Percentiles rank a stretch among this genome's conserved stretches.
These are phyloP conservation scores for Nematodospora anomalae DNA, from an alignment of 1,139 yeast species.

Conservation along the genomic window DNA sequence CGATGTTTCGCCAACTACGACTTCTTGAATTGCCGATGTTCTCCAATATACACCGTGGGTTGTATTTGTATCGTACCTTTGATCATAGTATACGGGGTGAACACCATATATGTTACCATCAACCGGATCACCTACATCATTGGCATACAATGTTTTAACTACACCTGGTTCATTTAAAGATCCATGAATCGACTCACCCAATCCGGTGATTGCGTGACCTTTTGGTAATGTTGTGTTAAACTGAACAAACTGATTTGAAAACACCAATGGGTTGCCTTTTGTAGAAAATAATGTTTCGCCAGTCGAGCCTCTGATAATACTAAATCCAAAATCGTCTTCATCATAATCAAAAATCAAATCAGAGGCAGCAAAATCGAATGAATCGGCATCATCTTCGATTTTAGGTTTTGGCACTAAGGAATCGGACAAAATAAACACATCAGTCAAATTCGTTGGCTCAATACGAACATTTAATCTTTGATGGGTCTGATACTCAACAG, in stretches of 20 bases:
- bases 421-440: conserved; percentile 27
- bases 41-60: conserved; percentile 27
- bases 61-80: conserved; percentile 20
- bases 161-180: conserved; percentile 26
- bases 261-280: conserved; percentile 29
- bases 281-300: conserved; percentile 22
- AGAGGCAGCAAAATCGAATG: conserved; percentile 16
- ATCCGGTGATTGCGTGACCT: conserved; percentile 27
- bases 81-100: conserved; percentile 25
- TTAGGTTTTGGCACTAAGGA: conserved; percentile 22
- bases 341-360: conserved; percentile 24
- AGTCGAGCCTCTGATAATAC: conserved; percentile 23
- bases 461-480: conserved; percentile 27
- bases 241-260: conserved; percentile 32
- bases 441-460: conserved; percentile 24
- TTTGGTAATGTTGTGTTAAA: conserved; percentile 28
- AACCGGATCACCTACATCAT: conserved; percentile 24
- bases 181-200: conserved; percentile 34
- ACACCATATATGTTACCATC: conserved; percentile 27
- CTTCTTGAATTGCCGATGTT: conserved; percentile 24
- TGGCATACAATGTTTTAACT: conserved; percentile 26
- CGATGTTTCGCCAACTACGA: conserved; percentile 20
- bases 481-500: conserved; percentile 27
- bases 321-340: conserved; percentile 24
- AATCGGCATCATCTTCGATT: conserved; percentile 12